These are phyloP conservation scores for Acer saccharum DNA, from an alignment of 345 rosid species.

Conservation along the genomic window DNA sequence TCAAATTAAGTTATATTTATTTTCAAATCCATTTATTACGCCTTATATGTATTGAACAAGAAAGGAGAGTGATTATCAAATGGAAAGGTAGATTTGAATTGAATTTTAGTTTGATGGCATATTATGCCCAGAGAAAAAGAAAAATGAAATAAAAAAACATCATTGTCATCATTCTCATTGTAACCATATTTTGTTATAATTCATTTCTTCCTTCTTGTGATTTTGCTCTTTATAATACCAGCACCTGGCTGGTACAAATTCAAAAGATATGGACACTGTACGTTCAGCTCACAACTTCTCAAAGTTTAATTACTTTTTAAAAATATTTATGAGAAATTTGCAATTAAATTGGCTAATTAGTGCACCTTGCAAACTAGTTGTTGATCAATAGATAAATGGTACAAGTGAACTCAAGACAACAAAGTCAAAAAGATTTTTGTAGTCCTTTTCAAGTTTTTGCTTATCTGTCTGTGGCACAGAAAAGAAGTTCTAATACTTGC, in stretches of 20 bases:
- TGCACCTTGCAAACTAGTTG: neutral
- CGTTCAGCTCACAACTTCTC: neutral
- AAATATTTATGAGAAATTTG: neutral
- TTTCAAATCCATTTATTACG: neutral
- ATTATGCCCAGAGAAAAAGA: neutral
- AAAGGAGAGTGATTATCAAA: neutral
- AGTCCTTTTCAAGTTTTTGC: slow-evolving; percentile 6
- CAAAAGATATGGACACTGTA: neutral
- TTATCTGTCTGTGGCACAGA: neutral
- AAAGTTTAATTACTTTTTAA: neutral
- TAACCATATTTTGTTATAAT: neutral
- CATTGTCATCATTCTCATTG: neutral
- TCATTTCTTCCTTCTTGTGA: neutral
- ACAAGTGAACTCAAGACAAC: neutral
- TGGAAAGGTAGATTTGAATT: neutral
- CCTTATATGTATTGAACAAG: neutral
- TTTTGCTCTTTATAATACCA: neutral
- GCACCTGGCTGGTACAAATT: neutral
- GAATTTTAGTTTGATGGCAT: neutral
- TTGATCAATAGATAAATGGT: neutral
- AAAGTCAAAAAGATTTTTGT: neutral
- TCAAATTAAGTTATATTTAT: neutral
- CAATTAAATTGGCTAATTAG: neutral
- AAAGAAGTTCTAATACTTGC: neutral
- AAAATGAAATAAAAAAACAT: neutral